Base-by-base conservation (phyloP, 768 basidiomycete genomes). In the Nidula microcarpa region DNA sequence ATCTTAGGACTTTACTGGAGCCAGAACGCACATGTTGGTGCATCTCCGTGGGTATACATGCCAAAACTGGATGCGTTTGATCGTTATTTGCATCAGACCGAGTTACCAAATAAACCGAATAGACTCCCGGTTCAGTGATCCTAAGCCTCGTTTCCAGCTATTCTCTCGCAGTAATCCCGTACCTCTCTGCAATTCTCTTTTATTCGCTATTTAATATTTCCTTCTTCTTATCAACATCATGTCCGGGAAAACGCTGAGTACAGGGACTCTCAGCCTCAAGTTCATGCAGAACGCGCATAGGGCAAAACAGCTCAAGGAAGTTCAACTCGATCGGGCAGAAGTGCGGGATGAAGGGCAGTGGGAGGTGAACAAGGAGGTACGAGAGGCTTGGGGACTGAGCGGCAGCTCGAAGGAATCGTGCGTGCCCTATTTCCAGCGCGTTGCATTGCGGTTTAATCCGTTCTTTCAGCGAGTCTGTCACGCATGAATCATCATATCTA, bases 211-310 rank as follows among this genome's bases (percentile, higher is more conserved):
- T 23, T 23, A 23, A 23, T 23, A 23, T 23, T 23, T 23, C 23
- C 4, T 23, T 23, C 23, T 23, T 23, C 23, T 23, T 23, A 4
- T 23, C 23, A 41, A 41, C 39, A 50, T 17, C 1, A 74, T 72
- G 73, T 64, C 75, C 11, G 69, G 70, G 33, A 85, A 83, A 65
- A 73, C 76, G 2, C 73, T 88, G 36, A 88, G 86, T 65, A 78
- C 74, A 30, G 77, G 84, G 32, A 87, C 86, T 0, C 72, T 87
- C 7, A 79, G 81, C 58, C 74, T 89, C 43, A 79, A 80, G 2
- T 88, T 88, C 63, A 88, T 88, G 86, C 86, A 86, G 65, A 86
- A 85, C 68, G 82, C 85, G 0, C 78, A 81, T 2, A 75, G 80
- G 1, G 72, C 78, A 17, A 81, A 84, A 55, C 73, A 79, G 11